phyloP scores from a whole-genome alignment of 2,329 filamentous ascomycete species.

The Epichloe gansuensis region DNA sequence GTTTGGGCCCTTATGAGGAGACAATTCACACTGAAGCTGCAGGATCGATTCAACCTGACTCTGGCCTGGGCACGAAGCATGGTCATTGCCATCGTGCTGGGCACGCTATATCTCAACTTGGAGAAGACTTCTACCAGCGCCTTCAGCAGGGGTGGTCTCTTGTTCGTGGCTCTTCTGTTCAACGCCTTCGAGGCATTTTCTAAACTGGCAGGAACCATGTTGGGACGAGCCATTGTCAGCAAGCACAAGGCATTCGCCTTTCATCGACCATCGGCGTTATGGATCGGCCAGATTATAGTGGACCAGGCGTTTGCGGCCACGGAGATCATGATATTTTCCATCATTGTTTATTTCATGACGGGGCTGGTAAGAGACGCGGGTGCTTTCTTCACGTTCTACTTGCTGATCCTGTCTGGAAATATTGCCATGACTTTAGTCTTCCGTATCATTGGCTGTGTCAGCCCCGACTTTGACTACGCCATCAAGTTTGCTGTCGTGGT shows the following conservation, averaged over 20 bases:
- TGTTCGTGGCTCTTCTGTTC: conserved; percentile 71
- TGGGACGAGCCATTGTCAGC: conserved; percentile 63
- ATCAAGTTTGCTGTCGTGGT: conserved; percentile 70
- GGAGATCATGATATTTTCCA: conserved; percentile 58
- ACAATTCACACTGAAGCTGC: conserved; percentile 75
- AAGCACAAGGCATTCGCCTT: conserved; percentile 79
- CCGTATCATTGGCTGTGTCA: conserved; percentile 59
- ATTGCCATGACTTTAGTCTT: conserved; percentile 68
- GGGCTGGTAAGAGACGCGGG: conserved; percentile 55
- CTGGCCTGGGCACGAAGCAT: conserved; percentile 59
- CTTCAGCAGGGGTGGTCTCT: conserved; percentile 68
- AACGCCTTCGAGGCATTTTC: conserved; percentile 81
- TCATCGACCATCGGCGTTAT: conserved; percentile 67
- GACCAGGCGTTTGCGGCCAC: conserved; percentile 60
- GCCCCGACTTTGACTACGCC: conserved; percentile 73
- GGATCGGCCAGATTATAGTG: conserved; percentile 71
- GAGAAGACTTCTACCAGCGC: conserved; percentile 54
- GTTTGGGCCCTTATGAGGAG: conserved; percentile 73
- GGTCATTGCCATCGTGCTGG: conserved; percentile 64
- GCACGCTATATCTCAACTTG: conserved; percentile 65
- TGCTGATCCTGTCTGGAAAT: conserved; percentile 56
- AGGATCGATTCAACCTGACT: conserved; percentile 65
- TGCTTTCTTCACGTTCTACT: conserved; percentile 65
- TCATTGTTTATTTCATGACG: conserved; percentile 73
- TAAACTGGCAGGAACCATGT: conserved; percentile 63